phyloP scores from a whole-genome alignment of 2,329 filamentous ascomycete genomes.

The Shiraia sp. region DNA sequence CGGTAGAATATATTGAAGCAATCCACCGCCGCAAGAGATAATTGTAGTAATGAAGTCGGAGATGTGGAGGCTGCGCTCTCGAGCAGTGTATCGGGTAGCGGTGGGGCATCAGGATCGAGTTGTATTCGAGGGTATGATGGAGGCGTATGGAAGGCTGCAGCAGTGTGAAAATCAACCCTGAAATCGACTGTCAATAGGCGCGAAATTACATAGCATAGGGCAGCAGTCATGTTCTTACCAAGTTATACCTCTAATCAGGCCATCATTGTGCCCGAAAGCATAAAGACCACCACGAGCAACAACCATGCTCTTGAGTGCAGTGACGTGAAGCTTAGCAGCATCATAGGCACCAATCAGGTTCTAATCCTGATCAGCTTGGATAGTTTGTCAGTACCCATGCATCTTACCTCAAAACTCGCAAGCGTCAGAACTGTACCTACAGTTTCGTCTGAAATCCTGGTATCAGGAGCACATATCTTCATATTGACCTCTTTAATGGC shows the following conservation, averaged over 20 bases:
- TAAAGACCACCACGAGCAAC: slow-evolving; percentile 23
- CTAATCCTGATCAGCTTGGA: slow-evolving; percentile 7
- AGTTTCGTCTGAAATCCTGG: slow-evolving; percentile 25
- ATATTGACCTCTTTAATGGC: slow-evolving; percentile 30
- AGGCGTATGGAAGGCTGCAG: slow-evolving; percentile 20
- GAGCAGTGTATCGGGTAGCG: slow-evolving; percentile 20
- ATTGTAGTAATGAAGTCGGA: slow-evolving; percentile 25
- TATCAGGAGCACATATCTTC: slow-evolving; percentile 14
- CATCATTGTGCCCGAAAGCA: slow-evolving; percentile 29
- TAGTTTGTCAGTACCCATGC: neutral
- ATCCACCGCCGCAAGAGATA: slow-evolving; percentile 20
- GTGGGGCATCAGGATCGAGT: slow-evolving; percentile 19
- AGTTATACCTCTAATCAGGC: slow-evolving; percentile 24
- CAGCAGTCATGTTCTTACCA: slow-evolving; percentile 16
- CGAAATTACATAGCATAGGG: neutral
- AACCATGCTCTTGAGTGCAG: slow-evolving; percentile 27
- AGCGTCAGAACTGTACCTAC: slow-evolving; percentile 28
- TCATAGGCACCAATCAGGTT: slow-evolving; percentile 31
- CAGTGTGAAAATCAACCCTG: slow-evolving; percentile 33
- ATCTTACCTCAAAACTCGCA: slow-evolving; percentile 29
- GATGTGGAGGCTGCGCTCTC: slow-evolving; percentile 27
- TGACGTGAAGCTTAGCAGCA: slow-evolving; percentile 23
- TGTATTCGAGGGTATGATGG: slow-evolving; percentile 22
- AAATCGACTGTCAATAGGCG: neutral
- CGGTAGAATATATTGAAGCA: slow-evolving; percentile 35